A percentile compares a stretch with the other conserved stretches of the same genome.
Conservation (phyloP, 768 basidiomycete genomes). For the Leccinum olivaceopallidum region DNA sequence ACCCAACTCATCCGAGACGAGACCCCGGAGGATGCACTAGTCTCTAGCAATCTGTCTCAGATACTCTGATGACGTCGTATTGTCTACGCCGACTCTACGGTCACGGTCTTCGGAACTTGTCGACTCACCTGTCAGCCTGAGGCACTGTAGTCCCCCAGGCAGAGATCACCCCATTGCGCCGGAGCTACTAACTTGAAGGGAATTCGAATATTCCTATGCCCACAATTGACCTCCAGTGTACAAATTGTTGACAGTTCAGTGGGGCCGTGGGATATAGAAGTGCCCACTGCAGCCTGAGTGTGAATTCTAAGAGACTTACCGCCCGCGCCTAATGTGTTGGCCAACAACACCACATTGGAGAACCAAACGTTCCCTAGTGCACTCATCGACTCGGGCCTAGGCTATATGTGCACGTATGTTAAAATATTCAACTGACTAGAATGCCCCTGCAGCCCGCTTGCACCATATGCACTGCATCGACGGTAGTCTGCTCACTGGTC, state of each 20-base stretch:
- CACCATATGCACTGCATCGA: too few species aligned
- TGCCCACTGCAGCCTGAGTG: too few species aligned
- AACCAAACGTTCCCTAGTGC: too few species aligned
- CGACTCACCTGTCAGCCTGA: conserved; percentile 34
- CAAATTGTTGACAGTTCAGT: conserved; percentile 6
- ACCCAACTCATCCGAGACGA: conserved; percentile 42
- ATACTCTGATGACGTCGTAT: not conserved
- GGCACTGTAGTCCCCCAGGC: conserved; percentile 20
- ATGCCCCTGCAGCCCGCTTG: too few species aligned
- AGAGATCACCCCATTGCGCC: conserved; percentile 14
- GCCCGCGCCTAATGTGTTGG: too few species aligned
- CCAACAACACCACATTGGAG: too few species aligned
- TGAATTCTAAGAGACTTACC: too few species aligned
- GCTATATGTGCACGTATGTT: too few species aligned
- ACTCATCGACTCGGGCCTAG: too few species aligned
- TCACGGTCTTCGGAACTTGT: not conserved
- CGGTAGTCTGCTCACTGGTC: not conserved
- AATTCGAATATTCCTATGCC: conserved; percentile 14
- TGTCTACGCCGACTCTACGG: too few species aligned
- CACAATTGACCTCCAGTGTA: conserved; percentile 54
- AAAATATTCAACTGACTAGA: too few species aligned
- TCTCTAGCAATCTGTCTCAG: conserved; percentile 39
- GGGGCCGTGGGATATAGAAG: conserved; percentile 30
- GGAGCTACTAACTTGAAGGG: not conserved
- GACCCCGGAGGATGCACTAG: conserved; percentile 32